Base-by-base conservation (phyloP, 768 basidiomycete genomes). In the Boletellus emodensis region DNA sequence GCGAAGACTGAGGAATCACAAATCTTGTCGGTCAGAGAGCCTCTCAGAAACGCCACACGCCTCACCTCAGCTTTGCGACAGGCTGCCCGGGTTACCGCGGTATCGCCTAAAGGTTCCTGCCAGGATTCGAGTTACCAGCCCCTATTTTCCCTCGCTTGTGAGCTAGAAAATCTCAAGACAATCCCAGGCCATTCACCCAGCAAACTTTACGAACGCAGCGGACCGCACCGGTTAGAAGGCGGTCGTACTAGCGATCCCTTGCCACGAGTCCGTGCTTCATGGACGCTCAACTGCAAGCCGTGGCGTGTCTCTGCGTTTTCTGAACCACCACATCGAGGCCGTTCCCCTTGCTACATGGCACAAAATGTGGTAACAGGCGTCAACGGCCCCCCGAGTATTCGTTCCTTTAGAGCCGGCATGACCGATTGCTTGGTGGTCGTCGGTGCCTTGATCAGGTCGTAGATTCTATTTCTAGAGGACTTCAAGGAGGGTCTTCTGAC, bases 111-210 rank as follows among this genome's bases (percentile, higher is more conserved):
- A 12, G 7, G 65, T 75, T 46, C 72, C 53, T 30, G 40, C 40
- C 12, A 24, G 24, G 6, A 24, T 34, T 40, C 8, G 4, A 33
- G 24, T 51, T 26, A 41, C 9, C 20, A 20, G 1, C 18, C 24
- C 3, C 24, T 17, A 20, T 22, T 38, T 33, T 17, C 35, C n/a
- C 20, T 15, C 24, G 15, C 33, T 35, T 37, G 22, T 4, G 22
- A 30, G 15, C 24, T 74, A 72, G 72, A 76, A 36, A 61, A 53
- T 15, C 84, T 78, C 67, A 75, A 74, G 57, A n/a, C n/a, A n/a
- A n/a, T n/a, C n/a, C n/a, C n/a, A n/a, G n/a, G 54, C 75, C 4
- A 35, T 75, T 2, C 82, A 81, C 57, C 81, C 80, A 0, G 69
- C 70, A 14, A 52, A 70, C 26, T 76, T 78, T 62, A 76, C 70